Evolutionary conservation across 1,284 basidiomycete species (phyloP).

Genomic region (Sporisorium exsertum): DNA sequence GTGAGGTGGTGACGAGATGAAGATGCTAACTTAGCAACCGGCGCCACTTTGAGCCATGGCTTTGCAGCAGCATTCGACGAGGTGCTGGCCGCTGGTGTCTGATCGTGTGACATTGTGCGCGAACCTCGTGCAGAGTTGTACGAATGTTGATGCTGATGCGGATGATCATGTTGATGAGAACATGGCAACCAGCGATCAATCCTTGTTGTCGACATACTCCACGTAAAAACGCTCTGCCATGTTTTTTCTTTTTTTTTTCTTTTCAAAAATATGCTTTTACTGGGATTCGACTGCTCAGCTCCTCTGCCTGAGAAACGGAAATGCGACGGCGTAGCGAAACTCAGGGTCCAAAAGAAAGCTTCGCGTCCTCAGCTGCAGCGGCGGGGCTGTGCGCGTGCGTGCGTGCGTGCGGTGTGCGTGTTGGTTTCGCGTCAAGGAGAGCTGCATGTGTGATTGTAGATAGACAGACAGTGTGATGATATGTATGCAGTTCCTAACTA

Average conservation of each 20-base stretch:
- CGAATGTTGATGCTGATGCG: too few species aligned
- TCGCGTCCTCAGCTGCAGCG: constrained; percentile 7
- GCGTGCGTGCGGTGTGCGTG: constrained; percentile 1
- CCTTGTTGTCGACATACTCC: neutral
- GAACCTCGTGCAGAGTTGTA: neutral
- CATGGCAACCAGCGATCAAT: neutral
- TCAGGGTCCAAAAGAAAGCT: constrained; percentile 8
- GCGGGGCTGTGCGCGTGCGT: neutral
- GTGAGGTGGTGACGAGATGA: constrained; percentile 63
- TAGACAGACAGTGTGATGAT: too few species aligned
- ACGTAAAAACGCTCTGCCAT: neutral
- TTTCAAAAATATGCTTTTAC: too few species aligned
- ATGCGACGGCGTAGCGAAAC: too few species aligned
- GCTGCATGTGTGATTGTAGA: neutral
- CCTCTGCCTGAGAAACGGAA: neutral
- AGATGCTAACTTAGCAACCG: constrained; percentile 27
- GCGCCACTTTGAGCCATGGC: constrained; percentile 29
- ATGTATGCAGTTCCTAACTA: neutral
- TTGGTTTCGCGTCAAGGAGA: constrained; percentile 2
- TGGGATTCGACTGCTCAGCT: neutral
- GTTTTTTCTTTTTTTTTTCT: neutral
- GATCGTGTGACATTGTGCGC: constrained; percentile 8
- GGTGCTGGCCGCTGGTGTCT: neutral
- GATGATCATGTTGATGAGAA: neutral
- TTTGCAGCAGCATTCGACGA: constrained; percentile 9